Conservation (phyloP, 306 rosid species). For the Lupinus albus region DNA sequence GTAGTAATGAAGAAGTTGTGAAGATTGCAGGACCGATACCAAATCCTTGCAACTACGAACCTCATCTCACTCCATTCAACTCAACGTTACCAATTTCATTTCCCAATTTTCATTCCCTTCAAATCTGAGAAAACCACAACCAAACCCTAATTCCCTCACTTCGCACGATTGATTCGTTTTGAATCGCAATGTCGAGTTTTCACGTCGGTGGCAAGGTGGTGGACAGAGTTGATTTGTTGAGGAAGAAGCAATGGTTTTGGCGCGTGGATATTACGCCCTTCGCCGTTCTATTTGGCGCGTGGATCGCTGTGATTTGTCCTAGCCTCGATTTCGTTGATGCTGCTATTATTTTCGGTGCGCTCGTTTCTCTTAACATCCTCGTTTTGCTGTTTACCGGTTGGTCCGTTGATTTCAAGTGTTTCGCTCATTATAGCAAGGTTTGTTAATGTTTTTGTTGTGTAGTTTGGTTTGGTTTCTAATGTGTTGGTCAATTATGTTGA, state of each 20-base stretch:
- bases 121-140: neutral
- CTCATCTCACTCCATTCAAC: neutral
- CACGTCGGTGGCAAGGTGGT: slow-evolving; percentile 93
- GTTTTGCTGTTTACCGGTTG: slow-evolving; percentile 86
- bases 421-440: slow-evolving; percentile 78
- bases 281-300: slow-evolving; percentile 53
- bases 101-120: neutral
- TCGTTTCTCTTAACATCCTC: slow-evolving; percentile 69
- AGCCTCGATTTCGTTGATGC: slow-evolving; percentile 79
- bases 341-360: slow-evolving; percentile 66
- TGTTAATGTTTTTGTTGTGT: neutral
- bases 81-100: neutral
- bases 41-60: neutral
- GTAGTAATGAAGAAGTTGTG: no score
- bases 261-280: slow-evolving; percentile 86
- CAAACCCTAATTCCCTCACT: neutral
- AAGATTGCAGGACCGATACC: no score
- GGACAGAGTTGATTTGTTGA: slow-evolving; percentile 74
- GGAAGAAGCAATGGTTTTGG: slow-evolving; percentile 72
- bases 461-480: neutral
- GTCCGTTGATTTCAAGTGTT: slow-evolving; percentile 92
- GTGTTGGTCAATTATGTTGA: neutral
- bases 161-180: neutral
- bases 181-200: slow-evolving; percentile 64
- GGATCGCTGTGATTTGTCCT: slow-evolving; percentile 67